phyloP scores from a whole-genome alignment of 768 basidiomycete genomes.

The Termitomyces sp. region DNA sequence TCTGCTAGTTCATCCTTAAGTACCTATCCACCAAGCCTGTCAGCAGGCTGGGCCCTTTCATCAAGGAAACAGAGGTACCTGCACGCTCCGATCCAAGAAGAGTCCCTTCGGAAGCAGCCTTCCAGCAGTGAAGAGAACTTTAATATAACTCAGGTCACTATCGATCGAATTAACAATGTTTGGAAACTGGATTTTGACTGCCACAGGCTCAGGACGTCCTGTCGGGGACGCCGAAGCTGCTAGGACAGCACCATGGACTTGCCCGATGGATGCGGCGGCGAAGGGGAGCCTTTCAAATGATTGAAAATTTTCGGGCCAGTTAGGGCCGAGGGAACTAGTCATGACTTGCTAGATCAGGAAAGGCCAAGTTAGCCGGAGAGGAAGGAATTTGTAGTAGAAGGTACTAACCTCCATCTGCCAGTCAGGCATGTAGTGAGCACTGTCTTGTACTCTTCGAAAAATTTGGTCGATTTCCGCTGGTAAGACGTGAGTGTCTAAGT shows the following conservation, averaged over 20 bases:
- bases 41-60: neutral
- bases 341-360: constrained; percentile 55
- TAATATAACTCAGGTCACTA: constrained; percentile 84
- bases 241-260: constrained; percentile 80
- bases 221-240: constrained; percentile 46
- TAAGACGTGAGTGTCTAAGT: constrained; percentile 77
- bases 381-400: neutral
- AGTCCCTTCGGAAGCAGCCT: constrained; percentile 80
- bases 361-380: neutral
- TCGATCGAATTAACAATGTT: constrained; percentile 82
- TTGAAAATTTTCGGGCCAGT: constrained; percentile 68
- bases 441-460: constrained; percentile 86
- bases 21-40: constrained; percentile 38
- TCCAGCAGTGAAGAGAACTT: constrained; percentile 74
- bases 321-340: constrained; percentile 59
- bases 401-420: constrained; percentile 88
- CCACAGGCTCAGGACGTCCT: constrained; percentile 50
- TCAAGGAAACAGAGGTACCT: constrained; percentile 31
- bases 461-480: constrained; percentile 86
- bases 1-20: constrained; percentile 88
- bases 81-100: constrained; percentile 83
- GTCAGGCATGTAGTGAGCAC: constrained; percentile 98
- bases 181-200: constrained; percentile 93
- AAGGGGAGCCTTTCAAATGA: constrained; percentile 84
- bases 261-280: constrained; percentile 95